phyloP scores from a whole-genome alignment of 345 rosid species.

The Camelina neglecta region DNA sequence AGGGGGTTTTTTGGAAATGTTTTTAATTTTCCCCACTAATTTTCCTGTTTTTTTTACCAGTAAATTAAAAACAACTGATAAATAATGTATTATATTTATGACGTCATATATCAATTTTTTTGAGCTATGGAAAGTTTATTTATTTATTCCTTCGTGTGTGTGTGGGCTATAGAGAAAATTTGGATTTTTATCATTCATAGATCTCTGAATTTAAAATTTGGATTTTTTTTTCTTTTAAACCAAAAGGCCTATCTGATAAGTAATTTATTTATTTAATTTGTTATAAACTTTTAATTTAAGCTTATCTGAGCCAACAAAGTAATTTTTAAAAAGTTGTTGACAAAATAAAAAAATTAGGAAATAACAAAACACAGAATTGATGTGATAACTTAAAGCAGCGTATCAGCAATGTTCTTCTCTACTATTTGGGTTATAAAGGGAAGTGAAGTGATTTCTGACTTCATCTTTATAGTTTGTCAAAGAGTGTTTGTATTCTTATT shows the following conservation, averaged over 20 bases:
- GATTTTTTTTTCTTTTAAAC: too few species aligned
- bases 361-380: too few species aligned
- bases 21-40: not conserved
- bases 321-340: too few species aligned
- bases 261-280: too few species aligned
- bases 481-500: not conserved
- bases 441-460: too few species aligned
- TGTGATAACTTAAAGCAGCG: too few species aligned
- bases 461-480: not conserved
- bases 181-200: not conserved
- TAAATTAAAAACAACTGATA: conserved; percentile 7
- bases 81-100: not conserved
- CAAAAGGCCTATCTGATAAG: too few species aligned
- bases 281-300: too few species aligned
- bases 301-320: too few species aligned
- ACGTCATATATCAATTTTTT: not conserved
- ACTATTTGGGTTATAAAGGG: too few species aligned
- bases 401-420: too few species aligned
- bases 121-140: not conserved
- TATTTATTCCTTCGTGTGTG: not conserved
- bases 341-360: too few species aligned
- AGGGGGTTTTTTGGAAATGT: conserved; percentile 29
- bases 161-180: not conserved
- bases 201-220: not conserved
- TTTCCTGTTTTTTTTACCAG: not conserved